Conservation (phyloP, 371 early-diverging fungal genomes). For the Mortierella sp. region DNA sequence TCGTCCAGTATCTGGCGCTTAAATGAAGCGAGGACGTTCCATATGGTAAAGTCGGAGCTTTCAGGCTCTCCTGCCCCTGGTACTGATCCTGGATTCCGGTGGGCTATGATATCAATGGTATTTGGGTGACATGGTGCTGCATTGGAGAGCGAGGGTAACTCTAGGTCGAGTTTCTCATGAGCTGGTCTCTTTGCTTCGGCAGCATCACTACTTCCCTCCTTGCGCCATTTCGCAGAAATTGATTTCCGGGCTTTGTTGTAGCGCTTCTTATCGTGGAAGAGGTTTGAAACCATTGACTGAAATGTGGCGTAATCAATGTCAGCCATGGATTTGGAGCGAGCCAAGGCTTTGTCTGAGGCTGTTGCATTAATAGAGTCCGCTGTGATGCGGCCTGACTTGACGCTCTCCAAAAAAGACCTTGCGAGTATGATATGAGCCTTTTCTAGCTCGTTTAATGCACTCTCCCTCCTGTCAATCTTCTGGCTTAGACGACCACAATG, state of each 20-base stretch:
- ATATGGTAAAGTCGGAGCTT: conserved; percentile 19
- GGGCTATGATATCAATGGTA: neutral
- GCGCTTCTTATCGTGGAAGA: conserved; percentile 32
- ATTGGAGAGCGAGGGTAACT: neutral
- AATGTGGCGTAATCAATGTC: conserved; percentile 17
- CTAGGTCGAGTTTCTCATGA: neutral
- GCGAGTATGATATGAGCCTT: conserved; percentile 61
- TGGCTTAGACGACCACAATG: conserved; percentile 48
- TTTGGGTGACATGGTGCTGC: neutral
- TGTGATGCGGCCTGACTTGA: conserved; percentile 31
- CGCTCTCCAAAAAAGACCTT: conserved; percentile 38
- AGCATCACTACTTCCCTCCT: neutral
- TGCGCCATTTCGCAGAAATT: conserved; percentile 40
- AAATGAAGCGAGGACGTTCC: conserved; percentile 33
- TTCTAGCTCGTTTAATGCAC: conserved; percentile 57
- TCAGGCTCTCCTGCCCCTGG: neutral
- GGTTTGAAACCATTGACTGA: conserved; percentile 18
- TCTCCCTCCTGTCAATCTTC: conserved; percentile 59
- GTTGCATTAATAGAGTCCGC: neutral
- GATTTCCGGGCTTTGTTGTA: conserved; percentile 41
- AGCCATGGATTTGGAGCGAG: neutral
- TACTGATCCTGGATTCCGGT: neutral
- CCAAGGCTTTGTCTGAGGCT: neutral
- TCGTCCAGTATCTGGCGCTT: conserved; percentile 34
- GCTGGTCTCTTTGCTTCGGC: neutral